A percentile compares a stretch with the other conserved stretches of the same genome.
Conservation (phyloP, 495 filamentous ascomycete species). For the Annulohypoxylon bovei region DNA sequence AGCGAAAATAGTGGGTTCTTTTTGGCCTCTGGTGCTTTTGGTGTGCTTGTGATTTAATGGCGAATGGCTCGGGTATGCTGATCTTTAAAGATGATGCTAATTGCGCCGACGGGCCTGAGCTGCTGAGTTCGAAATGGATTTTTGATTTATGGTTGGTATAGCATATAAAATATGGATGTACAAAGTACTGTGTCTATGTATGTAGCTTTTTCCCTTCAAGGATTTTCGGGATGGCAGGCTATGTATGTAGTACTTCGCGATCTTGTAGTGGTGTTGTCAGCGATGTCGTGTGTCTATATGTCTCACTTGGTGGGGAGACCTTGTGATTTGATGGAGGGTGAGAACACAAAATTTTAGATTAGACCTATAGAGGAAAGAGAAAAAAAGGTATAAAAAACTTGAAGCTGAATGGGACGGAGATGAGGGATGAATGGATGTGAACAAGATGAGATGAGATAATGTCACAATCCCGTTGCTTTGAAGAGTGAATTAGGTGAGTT, state of each 20-base stretch:
- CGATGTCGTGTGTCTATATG: conserved; percentile 41
- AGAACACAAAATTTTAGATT: background rate
- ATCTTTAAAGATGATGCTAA: conserved; percentile 29
- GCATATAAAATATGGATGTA: conserved; percentile 7
- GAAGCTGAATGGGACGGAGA: background rate
- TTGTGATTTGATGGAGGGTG: conserved; percentile 24
- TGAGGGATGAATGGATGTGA: background rate
- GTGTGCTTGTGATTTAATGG: conserved; percentile 31
- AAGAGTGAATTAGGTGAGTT: background rate
- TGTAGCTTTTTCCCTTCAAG: too few species aligned
- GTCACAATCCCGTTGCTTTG: conserved; percentile 8
- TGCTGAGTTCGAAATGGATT: conserved; percentile 20
- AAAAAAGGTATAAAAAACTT: background rate
- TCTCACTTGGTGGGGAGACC: conserved; percentile 42
- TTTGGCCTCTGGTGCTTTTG: background rate
- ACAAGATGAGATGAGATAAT: conserved; percentile 20
- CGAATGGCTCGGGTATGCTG: conserved; percentile 24
- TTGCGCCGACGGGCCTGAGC: conserved; percentile 10
- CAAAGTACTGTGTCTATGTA: background rate
- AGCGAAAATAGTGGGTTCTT: conserved; percentile 36
- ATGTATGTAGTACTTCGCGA: conserved; percentile 1
- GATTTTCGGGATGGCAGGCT: background rate
- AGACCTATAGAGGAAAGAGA: conserved; percentile 1
- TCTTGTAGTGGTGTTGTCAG: conserved; percentile 27
- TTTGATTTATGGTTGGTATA: conserved; percentile 24